Percentiles rank a stretch among this genome's conserved stretches.
These are phyloP conservation scores for Nepenthes alata DNA, from an alignment of 179 eudicot genomes.

Conservation along the genomic window DNA sequence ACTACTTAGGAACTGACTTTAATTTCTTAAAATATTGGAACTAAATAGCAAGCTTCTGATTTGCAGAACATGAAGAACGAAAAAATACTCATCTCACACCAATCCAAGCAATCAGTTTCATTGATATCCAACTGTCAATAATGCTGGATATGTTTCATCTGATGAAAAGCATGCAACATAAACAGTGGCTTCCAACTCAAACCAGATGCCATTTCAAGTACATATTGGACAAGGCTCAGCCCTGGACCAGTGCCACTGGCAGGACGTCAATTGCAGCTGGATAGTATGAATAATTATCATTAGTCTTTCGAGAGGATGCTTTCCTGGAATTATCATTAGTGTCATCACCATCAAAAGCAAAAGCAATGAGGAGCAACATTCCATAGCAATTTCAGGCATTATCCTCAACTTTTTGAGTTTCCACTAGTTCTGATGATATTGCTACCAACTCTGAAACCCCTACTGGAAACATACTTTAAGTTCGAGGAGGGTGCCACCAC, in stretches of 20 bases:
- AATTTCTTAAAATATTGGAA: too few species aligned
- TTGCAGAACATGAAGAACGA: neutral
- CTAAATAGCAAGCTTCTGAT: too few species aligned
- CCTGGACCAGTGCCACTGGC: constrained; percentile 57
- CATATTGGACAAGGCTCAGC: constrained; percentile 71
- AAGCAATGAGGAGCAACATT: constrained; percentile 23
- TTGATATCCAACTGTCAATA: constrained; percentile 23
- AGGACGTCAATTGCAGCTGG: constrained; percentile 40
- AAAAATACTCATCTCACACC: constrained; percentile 48
- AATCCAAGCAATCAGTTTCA: constrained; percentile 56
- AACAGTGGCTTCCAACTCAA: constrained; percentile 94
- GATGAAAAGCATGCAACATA: constrained; percentile 91
- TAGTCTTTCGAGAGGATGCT: constrained; percentile 42
- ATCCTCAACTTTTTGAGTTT: constrained; percentile 1
- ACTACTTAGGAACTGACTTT: neutral
- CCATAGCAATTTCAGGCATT: constrained; percentile 7
- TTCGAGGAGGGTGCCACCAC: constrained; percentile 46
- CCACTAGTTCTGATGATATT: constrained; percentile 28
- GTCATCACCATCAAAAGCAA: constrained; percentile 5
- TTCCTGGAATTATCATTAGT: constrained; percentile 14
- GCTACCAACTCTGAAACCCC: constrained; percentile 40
- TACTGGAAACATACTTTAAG: constrained; percentile 30
- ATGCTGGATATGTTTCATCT: constrained; percentile 19
- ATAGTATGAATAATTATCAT: constrained; percentile 41
- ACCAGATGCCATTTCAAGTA: constrained; percentile 49